Evolutionary conservation across 768 basidiomycete genomes (phyloP), one percentile per base, ranked within the genome.

Genomic region (Coprinopsis cinerea): DNA sequence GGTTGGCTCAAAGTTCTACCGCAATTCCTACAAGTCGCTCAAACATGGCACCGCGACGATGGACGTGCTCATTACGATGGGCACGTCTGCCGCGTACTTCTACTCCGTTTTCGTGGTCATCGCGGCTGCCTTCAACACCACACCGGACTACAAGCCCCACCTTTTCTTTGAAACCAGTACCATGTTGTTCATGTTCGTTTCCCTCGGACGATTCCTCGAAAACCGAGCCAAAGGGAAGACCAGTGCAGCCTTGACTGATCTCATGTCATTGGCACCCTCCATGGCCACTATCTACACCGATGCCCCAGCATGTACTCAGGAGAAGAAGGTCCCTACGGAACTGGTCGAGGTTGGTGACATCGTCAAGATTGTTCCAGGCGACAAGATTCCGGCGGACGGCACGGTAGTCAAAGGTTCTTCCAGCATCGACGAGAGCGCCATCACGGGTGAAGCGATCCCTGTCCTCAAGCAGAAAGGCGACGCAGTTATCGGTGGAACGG

Each of bases 161-260:
- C 78, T 92, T 39, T 98, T 98, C 69, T 98, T 98, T 71, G 96
- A 99, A 69, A 98, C 96, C 1, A 96, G 92, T 61, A 96, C 96
- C 17, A 98, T 97, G 96, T 73, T 99, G 53, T 85, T 99, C 76
- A 89, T 86, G 71, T 98, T 99, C 64, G 88, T 98, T 59, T 94
- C 92, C 2, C 79, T 98, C 13, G 96, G 96, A 3, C 83, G 96
- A 22, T 96, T 85, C 68, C 78, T 98, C 43, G 96, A 98, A 71
- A 98, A 98, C 68, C 80, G 85, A 49, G 96, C 96, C 41, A 98
- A 98, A 67, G 95, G 96, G 25, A 90, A 89, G 68, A 98, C 96
- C 1, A 93, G 92, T 36, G 93, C 93, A 1, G 96, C 96, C 1
- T 77, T 99, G 24, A 96, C 93, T 2, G 94, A 97, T 63, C 79